A percentile compares a stretch with the other conserved stretches of the same genome.
Evolutionary conservation across 306 rosid species (phyloP).

Genomic region (Cicer cuneatum): DNA sequence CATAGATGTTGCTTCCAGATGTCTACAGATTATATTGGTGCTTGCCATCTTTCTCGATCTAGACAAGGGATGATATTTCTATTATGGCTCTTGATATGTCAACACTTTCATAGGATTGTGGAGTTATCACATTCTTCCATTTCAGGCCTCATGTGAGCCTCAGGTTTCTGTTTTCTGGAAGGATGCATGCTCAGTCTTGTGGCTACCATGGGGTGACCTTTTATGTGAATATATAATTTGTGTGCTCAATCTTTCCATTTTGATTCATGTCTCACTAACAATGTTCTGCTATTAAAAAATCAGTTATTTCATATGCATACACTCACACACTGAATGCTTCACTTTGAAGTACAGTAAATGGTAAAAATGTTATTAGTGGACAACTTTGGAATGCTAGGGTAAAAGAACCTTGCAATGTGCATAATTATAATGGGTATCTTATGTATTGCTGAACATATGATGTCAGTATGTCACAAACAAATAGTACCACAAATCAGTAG

Average conservation of each 20-base stretch:
- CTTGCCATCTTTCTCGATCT: conserved; percentile 55
- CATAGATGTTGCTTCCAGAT: conserved; percentile 62
- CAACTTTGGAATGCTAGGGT: conserved; percentile 30
- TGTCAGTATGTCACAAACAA: conserved; percentile 16
- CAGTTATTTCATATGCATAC: neutral
- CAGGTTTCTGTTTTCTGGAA: conserved; percentile 56
- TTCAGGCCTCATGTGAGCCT: conserved; percentile 64
- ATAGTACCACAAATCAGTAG: neutral
- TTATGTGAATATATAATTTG: conserved; percentile 51
- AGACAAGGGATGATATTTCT: conserved; percentile 49
- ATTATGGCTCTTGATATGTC: conserved; percentile 53
- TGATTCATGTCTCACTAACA: conserved; percentile 42
- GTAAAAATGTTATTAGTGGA: conserved; percentile 17
- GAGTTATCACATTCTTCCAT: conserved; percentile 56
- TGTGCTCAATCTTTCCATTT: conserved; percentile 44
- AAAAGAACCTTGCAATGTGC: conserved; percentile 23
- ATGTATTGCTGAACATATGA: neutral
- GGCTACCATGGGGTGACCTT: conserved; percentile 56
- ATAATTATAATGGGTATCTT: conserved; percentile 20
- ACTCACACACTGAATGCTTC: conserved; percentile 28
- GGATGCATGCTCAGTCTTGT: conserved; percentile 53
- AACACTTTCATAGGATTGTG: conserved; percentile 44
- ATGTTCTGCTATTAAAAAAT: conserved; percentile 37
- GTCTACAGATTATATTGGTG: conserved; percentile 57
- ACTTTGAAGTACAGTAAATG: conserved; percentile 24